Base-by-base conservation (phyloP, 2,329 filamentous ascomycete species). In the Colletotrichum musae region DNA sequence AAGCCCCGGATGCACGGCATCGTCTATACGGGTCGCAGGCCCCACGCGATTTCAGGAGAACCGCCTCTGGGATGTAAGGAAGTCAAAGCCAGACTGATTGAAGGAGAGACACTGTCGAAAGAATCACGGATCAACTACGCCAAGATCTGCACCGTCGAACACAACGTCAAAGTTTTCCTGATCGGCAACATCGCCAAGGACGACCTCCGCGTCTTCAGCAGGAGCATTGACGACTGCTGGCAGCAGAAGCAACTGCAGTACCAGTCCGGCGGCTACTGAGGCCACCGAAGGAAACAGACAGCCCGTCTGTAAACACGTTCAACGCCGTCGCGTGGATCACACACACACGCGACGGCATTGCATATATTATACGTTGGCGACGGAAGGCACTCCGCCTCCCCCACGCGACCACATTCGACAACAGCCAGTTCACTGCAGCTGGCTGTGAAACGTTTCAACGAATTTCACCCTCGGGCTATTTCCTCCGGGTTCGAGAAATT, bases 111-210 rank as follows among this genome's bases (percentile, higher is more conserved):
- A 62, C 79, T 89, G 6, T 79, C 80, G 12, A 80, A 72, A 36
- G 83, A 86, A 70, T 90, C 88, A 13, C 84, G 88, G 5, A 82
- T 89, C 72, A 89, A 89, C 76, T 89, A 89, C 75, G 84, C 86
- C 5, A 89, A 89, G 71, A 78, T 87, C 6, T 80, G 84, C 32
- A 87, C 86, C 3, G 80, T 90, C 28, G 86, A 89, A 75, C 88
- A 89, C 77, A 90, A 90, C 72, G 79, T 85, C 72, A 84, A 81
- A 53, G 86, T 89, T n/a, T 81, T 85, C 72, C 88, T 89, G 73
- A 85, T 90, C 59, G 88, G 88, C n/a, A 74, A 76, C 5, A 80
- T 89, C 16, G 64, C 74, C 3, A 63, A 72, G 1, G 72, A 79
- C 0, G 80, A 87, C 72, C 83, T 82, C 71, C 74, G 82, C 0